A percentile compares a stretch with the other conserved stretches of the same genome.
These are phyloP conservation scores for Colletotrichum chlorophyti DNA, from an alignment of 2,329 filamentous ascomycete genomes.

Conservation along the genomic window DNA sequence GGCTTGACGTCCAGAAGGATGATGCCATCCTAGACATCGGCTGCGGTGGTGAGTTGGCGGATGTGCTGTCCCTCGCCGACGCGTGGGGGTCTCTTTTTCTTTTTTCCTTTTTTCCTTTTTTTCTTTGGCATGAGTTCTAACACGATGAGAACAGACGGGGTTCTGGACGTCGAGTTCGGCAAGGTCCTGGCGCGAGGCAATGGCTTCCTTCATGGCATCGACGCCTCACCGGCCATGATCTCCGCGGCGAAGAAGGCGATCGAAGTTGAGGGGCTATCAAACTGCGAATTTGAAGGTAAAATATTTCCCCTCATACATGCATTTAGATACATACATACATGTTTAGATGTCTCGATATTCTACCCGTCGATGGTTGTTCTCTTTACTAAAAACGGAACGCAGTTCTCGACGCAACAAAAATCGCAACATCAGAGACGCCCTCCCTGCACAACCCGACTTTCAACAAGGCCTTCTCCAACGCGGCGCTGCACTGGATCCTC, in stretches of 20 bases:
- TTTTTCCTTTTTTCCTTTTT: neutral
- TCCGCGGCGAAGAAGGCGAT: slow-evolving; percentile 52
- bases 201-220: slow-evolving; percentile 61
- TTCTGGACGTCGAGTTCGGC: slow-evolving; percentile 62
- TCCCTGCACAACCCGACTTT: slow-evolving; percentile 35
- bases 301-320: neutral
- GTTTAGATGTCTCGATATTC: no score
- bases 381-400: neutral
- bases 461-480: slow-evolving; percentile 70
- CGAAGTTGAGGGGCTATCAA: slow-evolving; percentile 37
- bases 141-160: slow-evolving; percentile 54
- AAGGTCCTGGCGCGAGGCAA: slow-evolving; percentile 51
- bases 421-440: slow-evolving; percentile 34
- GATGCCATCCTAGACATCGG: slow-evolving; percentile 69
- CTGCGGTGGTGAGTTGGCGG: slow-evolving; percentile 67
- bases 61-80: no score
- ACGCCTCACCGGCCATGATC: slow-evolving; percentile 67
- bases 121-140: slow-evolving; percentile 20
- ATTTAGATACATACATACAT: neutral
- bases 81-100: no score
- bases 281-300: slow-evolving; percentile 53
- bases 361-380: no score
- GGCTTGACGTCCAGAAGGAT: slow-evolving; percentile 63
- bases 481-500: slow-evolving; percentile 73
- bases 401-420: slow-evolving; percentile 55